Evolutionary conservation across 2,329 filamentous ascomycete genomes (phyloP), one percentile per base, ranked within the genome.

Genomic region (Geosmithia flava): DNA sequence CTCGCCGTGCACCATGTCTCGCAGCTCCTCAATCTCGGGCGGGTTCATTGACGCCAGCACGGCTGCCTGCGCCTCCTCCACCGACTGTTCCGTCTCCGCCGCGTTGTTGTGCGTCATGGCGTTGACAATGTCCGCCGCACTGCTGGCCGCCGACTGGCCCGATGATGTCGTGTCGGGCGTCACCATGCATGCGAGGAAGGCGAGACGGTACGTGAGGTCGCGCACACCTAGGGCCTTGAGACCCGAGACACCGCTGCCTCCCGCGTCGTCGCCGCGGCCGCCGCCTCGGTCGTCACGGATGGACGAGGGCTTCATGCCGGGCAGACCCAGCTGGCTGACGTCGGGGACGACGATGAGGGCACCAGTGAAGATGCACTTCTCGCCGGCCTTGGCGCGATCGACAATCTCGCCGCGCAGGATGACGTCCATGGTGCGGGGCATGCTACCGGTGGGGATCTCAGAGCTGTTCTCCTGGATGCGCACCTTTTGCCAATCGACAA

Each of bases 401-500:
- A 98, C 93, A 70, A 98, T 96, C 64, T 98, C 93, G 59, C 93
- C 93, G 51, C 93, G 83, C 33, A 98, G 68, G 55, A 98, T 96
- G 42, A 98, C 85, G 59, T 98, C 93, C 80, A 98, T 93, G 2
- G 93, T 98, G 51, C 93, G 80, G 20, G 93, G 93, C 93, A 98
- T 98, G 68, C 90, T 96, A 48, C 93, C 93, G 0, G 93, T 98
- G 0, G 93, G 93, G 39, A 98, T 98, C 63, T 98, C 93, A 3
- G 91, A 91, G 55, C 89, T 95, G 69, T 97, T 98, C 66, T 98
- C 93, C 67, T 98, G 93, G 52, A 97, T 88, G 53, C 94, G 86
- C 20, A 97, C 89, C 64, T 97, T 97, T 63, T 98, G 93, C 93
- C 93, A 98, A 68, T 98, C 93, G 52, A 98, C 86, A 62, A 98